These are phyloP conservation scores for Dianthus caryophyllus DNA, from an alignment of 148 eudicot genomes.

Conservation along the genomic window DNA sequence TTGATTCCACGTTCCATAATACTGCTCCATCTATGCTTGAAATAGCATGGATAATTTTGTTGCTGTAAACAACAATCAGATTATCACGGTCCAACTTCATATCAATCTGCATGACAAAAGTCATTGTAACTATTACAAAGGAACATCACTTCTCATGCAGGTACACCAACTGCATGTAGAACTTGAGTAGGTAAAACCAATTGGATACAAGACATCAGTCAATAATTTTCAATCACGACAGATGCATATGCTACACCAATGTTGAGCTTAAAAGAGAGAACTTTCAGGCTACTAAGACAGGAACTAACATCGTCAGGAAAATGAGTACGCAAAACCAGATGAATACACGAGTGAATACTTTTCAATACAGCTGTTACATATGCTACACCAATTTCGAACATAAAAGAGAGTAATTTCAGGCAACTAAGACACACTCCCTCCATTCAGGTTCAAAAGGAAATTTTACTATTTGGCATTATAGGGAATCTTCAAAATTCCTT, in stretches of 20 bases:
- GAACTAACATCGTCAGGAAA: too few relatives aligned
- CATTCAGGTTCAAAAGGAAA: too few relatives aligned
- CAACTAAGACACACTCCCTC: too few relatives aligned
- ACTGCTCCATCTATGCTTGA: conserved; percentile 87
- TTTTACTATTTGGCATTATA: too few relatives aligned
- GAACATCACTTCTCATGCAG: conserved; percentile 2
- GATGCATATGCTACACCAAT: background rate
- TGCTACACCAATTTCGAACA: too few relatives aligned
- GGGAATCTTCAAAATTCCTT: too few relatives aligned
- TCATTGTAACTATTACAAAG: conserved; percentile 5
- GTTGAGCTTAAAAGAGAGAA: background rate
- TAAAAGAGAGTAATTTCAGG: too few relatives aligned
- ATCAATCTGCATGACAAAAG: conserved; percentile 48
- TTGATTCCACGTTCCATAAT: conserved; percentile 69
- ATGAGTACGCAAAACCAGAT: too few relatives aligned
- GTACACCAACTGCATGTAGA: background rate
- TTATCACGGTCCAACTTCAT: conserved; percentile 65
- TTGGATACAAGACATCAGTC: background rate
- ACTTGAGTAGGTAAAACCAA: background rate
- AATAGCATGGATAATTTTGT: conserved; percentile 73
- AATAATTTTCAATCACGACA: conserved; percentile 1
- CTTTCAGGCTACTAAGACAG: background rate
- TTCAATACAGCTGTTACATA: background rate
- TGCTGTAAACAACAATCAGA: conserved; percentile 61
- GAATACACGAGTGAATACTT: background rate